These are phyloP conservation scores for Acer negundo DNA, from an alignment of 345 rosid species.

Conservation along the genomic window DNA sequence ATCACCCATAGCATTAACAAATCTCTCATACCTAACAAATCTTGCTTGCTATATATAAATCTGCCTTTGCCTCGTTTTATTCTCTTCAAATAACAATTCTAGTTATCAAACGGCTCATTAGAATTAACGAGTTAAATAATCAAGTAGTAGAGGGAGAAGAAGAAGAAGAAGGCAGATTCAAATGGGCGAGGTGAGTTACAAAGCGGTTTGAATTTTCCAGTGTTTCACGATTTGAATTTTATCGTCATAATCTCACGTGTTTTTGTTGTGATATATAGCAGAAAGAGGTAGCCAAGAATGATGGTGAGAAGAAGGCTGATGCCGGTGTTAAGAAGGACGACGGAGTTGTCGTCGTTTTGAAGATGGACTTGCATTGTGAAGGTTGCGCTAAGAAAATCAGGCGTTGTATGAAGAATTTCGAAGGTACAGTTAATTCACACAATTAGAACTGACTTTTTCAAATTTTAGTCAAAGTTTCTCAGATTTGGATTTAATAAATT, in stretches of 20 bases:
- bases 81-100: slow-evolving; percentile 28
- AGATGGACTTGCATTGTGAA: slow-evolving; percentile 83
- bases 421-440: slow-evolving; percentile 40
- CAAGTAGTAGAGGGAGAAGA: not conserved
- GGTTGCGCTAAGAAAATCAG: slow-evolving; percentile 83
- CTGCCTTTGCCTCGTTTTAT: slow-evolving; percentile 17
- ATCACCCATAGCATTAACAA: too few species aligned
- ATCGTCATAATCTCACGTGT: too few species aligned
- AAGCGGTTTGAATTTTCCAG: not conserved
- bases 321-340: slow-evolving; percentile 47
- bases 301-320: slow-evolving; percentile 53
- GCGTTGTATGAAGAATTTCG: slow-evolving; percentile 38
- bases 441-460: not conserved
- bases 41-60: slow-evolving; percentile 37
- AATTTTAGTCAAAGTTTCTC: not conserved
- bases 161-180: not conserved
- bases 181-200: slow-evolving; percentile 57
- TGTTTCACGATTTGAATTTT: not conserved
- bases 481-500: not conserved
- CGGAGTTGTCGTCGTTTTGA: slow-evolving; percentile 50
- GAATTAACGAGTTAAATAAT: not conserved
- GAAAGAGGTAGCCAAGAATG: slow-evolving; percentile 43
- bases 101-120: not conserved
- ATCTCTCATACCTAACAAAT: not conserved
- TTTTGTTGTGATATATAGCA: slow-evolving; percentile 12